Evolutionary conservation across 371 early-diverging fungal species (phyloP), one percentile per base, ranked within the genome.

Genomic region (Rhizomucor miehei): DNA sequence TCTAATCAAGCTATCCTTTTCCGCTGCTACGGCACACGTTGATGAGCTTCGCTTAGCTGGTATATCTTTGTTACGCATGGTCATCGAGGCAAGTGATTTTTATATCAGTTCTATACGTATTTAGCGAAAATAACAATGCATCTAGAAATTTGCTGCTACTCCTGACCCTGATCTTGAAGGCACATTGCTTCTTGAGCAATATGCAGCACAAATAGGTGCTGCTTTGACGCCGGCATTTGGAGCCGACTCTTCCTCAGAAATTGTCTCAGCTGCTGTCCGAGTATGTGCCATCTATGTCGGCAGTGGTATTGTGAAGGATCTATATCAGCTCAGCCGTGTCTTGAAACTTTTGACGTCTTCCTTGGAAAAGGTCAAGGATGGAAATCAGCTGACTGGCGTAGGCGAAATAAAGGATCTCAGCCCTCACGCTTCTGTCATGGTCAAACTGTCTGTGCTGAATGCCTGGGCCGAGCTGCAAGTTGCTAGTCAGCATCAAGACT

Each of bases 131-230:
- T 37, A 43, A 16, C 29, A 44, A 67, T 29, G 29, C 29, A 8
- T 29, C 5, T 29, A 79, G 74, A 77, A 74, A 57, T 94, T 87
- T 62, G 71, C 84, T 4, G 56, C 64, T 6, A 82, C 87, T 0
- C 61, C 67, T 6, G 94, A 92, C 72, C 92, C 93, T 10, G 93
- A 94, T 57, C 78, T 89, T 45, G 89, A 88, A 21, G 93, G 81
- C 48, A 88, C 87, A 54, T 69, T 86, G 0, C 67, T 94, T 0
- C 65, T 94, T 44, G 95, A 92, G 63, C 93, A 93, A 57, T 94
- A 92, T 61, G 91, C 92, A 60, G 91, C 94, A 0, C 94, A 94
- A 65, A 91, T 94, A 45, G 87, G 88, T 24, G 89, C 93, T 2
- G 92, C 95, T 0, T 69, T 94, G 35, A 90, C 91, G 0, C 95